Base-by-base conservation (phyloP, 2,329 filamentous ascomycete species). In the Simplicillium sp. region DNA sequence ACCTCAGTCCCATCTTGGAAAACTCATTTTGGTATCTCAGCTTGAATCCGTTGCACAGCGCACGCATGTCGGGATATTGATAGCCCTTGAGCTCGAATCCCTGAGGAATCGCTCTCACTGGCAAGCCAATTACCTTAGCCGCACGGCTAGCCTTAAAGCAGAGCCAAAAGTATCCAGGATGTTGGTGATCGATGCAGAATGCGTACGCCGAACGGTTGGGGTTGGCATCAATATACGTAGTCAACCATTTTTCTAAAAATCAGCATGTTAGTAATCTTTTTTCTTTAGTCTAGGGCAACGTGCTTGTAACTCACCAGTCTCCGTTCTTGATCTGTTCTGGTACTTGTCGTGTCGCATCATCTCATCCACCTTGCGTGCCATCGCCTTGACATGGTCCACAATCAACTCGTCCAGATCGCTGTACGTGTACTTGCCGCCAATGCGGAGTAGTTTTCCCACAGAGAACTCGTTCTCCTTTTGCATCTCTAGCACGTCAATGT, bases 381-480 rank as follows among this genome's bases (percentile, higher is more conserved):
- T 98, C 39, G 89, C 87, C 67, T 95, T 92, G 57, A 98, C 87
- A 58, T 98, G 92, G 55, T 92, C 85, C 57, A 94, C 89, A 50
- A 98, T 97, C 66, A 98, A 65, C 61, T 98, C 92, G 64, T 98
- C 92, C 46, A 98, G 71, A 81, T 98, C 92, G 45, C 80, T 87
- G 67, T 98, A 98, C 7, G 79, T 90, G 64, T 88, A 89, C 60
- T 89, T 90, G 51, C 86, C 85, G 29, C 81, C 84, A 40, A 98
- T 86, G 48, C 86, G 85, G 40, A 98, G 73, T 34, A 83, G 81
- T 52, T 82, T 83, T 47, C 92, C 92, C 3, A 97, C 83, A 0
- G 88, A 89, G 59, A 96, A 97, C 59, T 97, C 90, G 47, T 88
- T 97, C 47, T 95, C 87, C 65, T 98, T 98, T 61, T 94, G 87